Evolutionary conservation across 2,329 filamentous ascomycete genomes (phyloP).

Genomic region (Colletotrichum phormii): DNA sequence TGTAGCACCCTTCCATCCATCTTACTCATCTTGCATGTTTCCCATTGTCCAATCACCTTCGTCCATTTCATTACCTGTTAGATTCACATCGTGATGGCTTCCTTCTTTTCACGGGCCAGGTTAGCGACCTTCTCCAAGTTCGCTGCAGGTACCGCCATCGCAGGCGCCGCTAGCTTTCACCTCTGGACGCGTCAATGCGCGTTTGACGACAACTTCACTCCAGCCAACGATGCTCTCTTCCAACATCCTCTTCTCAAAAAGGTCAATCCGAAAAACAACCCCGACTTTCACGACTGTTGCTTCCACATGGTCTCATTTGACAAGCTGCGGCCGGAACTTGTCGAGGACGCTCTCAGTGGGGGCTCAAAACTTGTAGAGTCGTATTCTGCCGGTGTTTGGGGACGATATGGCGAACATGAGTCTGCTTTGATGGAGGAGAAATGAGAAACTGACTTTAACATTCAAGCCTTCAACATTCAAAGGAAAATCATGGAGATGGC

Average conservation of each 20-base stretch:
- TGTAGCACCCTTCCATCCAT: not conserved
- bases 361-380: conserved; percentile 29
- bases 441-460: not conserved
- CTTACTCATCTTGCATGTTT: not conserved
- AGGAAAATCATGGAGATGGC: conserved; percentile 18
- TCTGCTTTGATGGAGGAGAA: not conserved
- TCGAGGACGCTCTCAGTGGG: conserved; percentile 26
- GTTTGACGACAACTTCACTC: conserved; percentile 29
- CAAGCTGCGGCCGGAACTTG: conserved; percentile 23
- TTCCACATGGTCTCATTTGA: conserved; percentile 7
- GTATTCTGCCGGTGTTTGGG: conserved; percentile 33
- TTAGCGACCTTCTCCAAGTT: not conserved
- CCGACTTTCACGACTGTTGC: conserved; percentile 25
- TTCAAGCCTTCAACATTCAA: conserved; percentile 7
- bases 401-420: conserved; percentile 29
- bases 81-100: not conserved
- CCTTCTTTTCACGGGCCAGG: not conserved
- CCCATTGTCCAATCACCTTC: not conserved
- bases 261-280: conserved; percentile 11
- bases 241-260: conserved; percentile 19
- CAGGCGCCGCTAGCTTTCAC: conserved; percentile 24
- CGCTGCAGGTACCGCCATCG: conserved; percentile 2
- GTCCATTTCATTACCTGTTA: no score
- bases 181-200: conserved; percentile 29
- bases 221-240: conserved; percentile 6